Percentiles rank a stretch among this genome's conserved stretches.
Evolutionary conservation across 1,284 basidiomycete species (phyloP).

Genomic region (Fomitiporia mediterranea): DNA sequence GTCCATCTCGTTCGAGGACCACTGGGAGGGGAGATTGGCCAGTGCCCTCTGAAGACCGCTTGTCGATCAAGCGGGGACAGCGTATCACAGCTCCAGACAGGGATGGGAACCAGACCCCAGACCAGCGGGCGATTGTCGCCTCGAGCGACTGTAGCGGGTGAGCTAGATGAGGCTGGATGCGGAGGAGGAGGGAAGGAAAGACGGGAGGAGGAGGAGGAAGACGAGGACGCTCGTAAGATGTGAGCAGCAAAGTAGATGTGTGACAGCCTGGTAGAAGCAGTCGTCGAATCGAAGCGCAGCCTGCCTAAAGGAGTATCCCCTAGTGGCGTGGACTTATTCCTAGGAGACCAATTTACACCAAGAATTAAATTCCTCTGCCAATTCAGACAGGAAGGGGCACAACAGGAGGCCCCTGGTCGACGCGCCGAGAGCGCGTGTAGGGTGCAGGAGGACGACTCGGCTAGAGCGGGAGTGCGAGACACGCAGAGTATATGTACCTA

Average conservation of each 20-base stretch:
- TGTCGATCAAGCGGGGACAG: background rate
- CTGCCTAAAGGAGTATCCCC: background rate
- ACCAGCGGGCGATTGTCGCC: background rate
- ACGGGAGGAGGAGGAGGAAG: slow-evolving; percentile 5
- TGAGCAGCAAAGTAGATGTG: background rate
- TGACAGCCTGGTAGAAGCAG: background rate
- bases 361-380: background rate
- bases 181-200: background rate
- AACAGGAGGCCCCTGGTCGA: too few species aligned
- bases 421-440: background rate
- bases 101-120: background rate
- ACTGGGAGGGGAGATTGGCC: background rate
- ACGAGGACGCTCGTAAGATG: background rate
- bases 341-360: too few species aligned
- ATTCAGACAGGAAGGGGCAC: background rate
- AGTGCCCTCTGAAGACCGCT: too few species aligned
- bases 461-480: background rate
- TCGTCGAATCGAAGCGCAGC: background rate
- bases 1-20: background rate
- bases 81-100: background rate
- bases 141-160: background rate
- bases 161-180: background rate
- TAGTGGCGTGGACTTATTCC: slow-evolving; percentile 3
- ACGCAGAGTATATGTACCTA: too few species aligned
- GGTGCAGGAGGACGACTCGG: background rate